Conservation (phyloP, 768 basidiomycete genomes). For the Postia placenta region DNA sequence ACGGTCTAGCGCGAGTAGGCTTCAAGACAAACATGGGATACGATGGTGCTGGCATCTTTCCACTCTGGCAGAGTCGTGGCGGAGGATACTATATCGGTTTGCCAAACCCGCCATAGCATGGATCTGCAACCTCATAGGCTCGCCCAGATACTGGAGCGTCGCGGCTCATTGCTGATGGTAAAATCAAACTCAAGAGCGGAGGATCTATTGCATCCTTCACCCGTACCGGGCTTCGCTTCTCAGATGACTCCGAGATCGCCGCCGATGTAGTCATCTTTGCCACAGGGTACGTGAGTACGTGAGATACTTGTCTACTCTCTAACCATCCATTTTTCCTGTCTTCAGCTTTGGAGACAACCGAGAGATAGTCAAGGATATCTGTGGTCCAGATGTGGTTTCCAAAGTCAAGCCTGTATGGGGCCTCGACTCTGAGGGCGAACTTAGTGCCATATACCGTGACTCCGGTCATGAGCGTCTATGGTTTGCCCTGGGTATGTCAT, state of each 20-base stretch:
- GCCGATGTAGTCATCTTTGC: conserved; percentile 25
- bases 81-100: conserved; percentile 61
- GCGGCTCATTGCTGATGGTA: conserved; percentile 39
- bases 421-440: conserved; percentile 57
- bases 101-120: no score
- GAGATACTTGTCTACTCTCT: not conserved
- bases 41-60: conserved; percentile 30
- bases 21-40: conserved; percentile 33
- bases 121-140: not conserved
- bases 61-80: conserved; percentile 24
- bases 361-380: conserved; percentile 33
- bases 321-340: not conserved
- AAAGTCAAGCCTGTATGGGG: conserved; percentile 56
- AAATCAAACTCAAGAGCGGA: conserved; percentile 45
- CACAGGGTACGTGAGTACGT: conserved; percentile 34
- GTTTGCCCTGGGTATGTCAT: no score
- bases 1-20: conserved; percentile 30
- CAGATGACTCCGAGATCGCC: conserved; percentile 16
- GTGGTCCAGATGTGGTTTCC: conserved; percentile 38
- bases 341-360: conserved; percentile 40
- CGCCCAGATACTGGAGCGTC: conserved; percentile 31
- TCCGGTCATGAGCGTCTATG: no score
- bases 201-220: conserved; percentile 23
- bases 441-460: conserved; percentile 40
- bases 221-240: conserved; percentile 14